A percentile compares a stretch with the other conserved stretches of the same genome.
phyloP scores from a whole-genome alignment of 345 rosid species.

The Salix exigua region DNA sequence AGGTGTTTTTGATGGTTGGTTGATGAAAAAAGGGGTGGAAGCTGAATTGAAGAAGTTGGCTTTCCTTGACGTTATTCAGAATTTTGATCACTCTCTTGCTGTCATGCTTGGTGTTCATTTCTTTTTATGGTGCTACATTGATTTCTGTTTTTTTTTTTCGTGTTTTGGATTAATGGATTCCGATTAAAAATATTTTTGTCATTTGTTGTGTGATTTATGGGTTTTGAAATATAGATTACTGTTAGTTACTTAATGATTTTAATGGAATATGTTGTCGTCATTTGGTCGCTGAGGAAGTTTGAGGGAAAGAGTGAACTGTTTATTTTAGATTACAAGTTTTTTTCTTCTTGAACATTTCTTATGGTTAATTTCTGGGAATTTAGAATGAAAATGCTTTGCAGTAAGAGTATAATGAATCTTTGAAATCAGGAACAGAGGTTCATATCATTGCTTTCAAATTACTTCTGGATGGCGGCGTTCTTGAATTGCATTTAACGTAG shows the following conservation, averaged over 20 bases:
- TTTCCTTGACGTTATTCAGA: conserved; percentile 44
- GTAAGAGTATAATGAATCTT: not conserved
- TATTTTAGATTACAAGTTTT: not conserved
- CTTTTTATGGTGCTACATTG: conserved; percentile 54
- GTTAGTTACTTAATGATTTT: not conserved
- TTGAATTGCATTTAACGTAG: no score
- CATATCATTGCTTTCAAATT: not conserved
- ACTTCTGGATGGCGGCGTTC: not conserved
- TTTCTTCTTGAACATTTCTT: not conserved
- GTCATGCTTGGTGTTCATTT: conserved; percentile 81
- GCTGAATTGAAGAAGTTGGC: conserved; percentile 62
- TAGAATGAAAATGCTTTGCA: not conserved
- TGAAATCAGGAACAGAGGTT: not conserved
- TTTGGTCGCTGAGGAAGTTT: not conserved
- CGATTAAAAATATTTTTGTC: not conserved
- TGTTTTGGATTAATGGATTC: not conserved
- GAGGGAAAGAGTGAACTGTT: not conserved
- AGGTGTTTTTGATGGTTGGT: conserved; percentile 72
- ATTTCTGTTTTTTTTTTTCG: not conserved
- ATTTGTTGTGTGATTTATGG: not conserved
- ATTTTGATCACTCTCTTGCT: conserved; percentile 68
- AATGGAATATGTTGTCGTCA: not conserved
- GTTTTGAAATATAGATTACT: not conserved
- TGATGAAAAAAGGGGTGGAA: conserved; percentile 55
- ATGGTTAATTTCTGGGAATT: not conserved